Base-by-base conservation (phyloP, 2,329 filamentous ascomycete genomes). In the Emydomyces testavorans region DNA sequence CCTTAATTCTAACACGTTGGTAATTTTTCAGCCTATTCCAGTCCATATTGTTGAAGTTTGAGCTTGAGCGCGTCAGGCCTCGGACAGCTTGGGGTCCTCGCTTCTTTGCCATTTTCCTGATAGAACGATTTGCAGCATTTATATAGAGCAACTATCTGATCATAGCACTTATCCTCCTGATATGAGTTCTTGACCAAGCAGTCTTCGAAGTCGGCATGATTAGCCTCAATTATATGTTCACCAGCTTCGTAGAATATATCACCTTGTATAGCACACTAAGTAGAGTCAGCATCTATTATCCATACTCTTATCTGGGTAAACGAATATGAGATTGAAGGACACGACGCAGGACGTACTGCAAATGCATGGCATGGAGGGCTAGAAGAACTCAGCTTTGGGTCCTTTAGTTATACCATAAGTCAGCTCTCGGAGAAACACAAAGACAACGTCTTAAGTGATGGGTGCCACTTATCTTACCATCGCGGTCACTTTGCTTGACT, bases 121-220 rank as follows among this genome's bases (percentile, higher is more conserved):
- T 98, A 96, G 63, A 96, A 94, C 10, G 78, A 76, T 59, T 89
- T 81, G 66, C 92, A 98, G 68, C 92, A 98, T 57, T 92, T 83
- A 66, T 96, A 98, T 20, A 98, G 71, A 2, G 87, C 85, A 62
- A 90, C 82, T 49, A 98, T 77, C 60, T 87, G 72, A 15, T 70
- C 65, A 60, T 83, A 78, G 66, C 92, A 98, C 61, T 81, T 93
- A 36, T 79, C 79, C 67, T 96, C 88, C 51, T 93, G 78, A 70
- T 84, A 96, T 46, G 79, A 80, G 64, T 89, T 89, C 66, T 81
- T 90, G 39, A 78, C 79, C 53, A 98, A 72, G 61, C 92, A 98
- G 57, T 82, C 87, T 50, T 24, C 15, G 24, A 23, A 44, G 32
- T 16, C 8, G 8, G 20, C n/a, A 32, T 13, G 11, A 39, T 26